Base-by-base conservation (phyloP, 2,329 filamentous ascomycete genomes). In the Apiospora kogelbergensis region DNA sequence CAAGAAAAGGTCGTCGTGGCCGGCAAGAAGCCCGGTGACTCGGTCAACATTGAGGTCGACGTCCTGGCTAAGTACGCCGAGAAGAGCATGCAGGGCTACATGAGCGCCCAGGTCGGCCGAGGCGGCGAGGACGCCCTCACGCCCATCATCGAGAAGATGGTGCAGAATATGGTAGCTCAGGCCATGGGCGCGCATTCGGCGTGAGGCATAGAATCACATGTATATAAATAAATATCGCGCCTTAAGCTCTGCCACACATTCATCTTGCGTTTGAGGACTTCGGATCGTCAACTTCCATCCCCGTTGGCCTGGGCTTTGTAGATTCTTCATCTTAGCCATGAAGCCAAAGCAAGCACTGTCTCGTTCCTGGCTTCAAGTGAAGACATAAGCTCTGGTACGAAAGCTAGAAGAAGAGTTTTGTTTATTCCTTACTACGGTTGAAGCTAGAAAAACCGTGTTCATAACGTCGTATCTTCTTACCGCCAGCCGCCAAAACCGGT, bases 1-100 rank as follows among this genome's bases (percentile, higher is more conserved):
- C 96, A 98, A 83, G 93, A 95, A 81, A 93, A 93, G 80, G 91
- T 99, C 20, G 91, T 97, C 20, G 90, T 94, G 72, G 93, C 93
- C 2, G 84, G 84, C 67, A 98, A 98, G 87, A 85, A 88, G 80
- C 82, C 87, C 40, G 94, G 95, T 2, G 93, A 97, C 6, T 88
- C 90, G 65, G 93, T 97, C 71, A 98, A 98, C 77, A 88, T 98
- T 44, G 95, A 98, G 84, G 95, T 97, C 67, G 95, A 98, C 78
- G 93, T 97, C 84, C 86, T 91, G 82, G 89, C 88, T 66, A 95
- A 95, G 83, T 95, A 95, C 76, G 92, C 93, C 1, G 92, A 95
- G 84, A 98, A 98, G 88, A 95, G 93, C 72, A 89, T 98, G 68
- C 87, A 90, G 24, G 94, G 91, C 9, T 96, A 95, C 80, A 90